phyloP scores from a whole-genome alignment of 208 protist genomes.

The Jaenimonas drosophilae region DNA sequence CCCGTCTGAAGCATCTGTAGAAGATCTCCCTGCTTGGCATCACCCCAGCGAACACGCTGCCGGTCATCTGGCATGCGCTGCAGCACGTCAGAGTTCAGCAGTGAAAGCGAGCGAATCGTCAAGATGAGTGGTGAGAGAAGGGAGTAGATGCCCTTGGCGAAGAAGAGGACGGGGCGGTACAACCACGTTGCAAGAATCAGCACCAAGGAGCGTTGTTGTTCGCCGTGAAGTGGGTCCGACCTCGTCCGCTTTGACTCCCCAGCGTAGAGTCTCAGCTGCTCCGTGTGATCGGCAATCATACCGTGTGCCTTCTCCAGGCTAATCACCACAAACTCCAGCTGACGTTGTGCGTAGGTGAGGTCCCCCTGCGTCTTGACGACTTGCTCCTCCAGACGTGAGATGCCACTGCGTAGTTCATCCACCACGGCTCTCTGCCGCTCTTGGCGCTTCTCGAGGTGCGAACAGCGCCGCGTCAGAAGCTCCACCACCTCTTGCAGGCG shows the following conservation, averaged over 20 bases:
- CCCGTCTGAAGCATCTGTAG: conserved; percentile 64
- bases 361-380: conserved; percentile 61
- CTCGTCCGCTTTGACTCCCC: conserved; percentile 36
- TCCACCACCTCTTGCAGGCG: too few species aligned
- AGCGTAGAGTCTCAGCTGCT: conserved; percentile 76
- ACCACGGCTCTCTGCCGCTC: conserved; percentile 35
- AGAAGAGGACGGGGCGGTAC: conserved; percentile 69
- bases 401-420: conserved; percentile 30
- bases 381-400: conserved; percentile 43
- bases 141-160: conserved; percentile 78
- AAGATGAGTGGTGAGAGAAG: conserved; percentile 63
- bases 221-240: not conserved
- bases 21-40: conserved; percentile 30
- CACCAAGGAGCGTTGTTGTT: conserved; percentile 21
- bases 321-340: conserved; percentile 76
- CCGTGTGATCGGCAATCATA: conserved; percentile 76
- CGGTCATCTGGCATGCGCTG: conserved; percentile 29
- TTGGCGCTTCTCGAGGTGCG: too few species aligned
- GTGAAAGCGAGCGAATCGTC: conserved; percentile 64
- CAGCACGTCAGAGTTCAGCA: conserved; percentile 73
- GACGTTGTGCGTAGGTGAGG: conserved; percentile 70
- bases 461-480: too few species aligned
- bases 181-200: conserved; percentile 68
- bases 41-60: conserved; percentile 19
- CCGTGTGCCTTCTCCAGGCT: conserved; percentile 59